Base-by-base conservation (phyloP, 2,329 filamentous ascomycete genomes). In the Dactylellina parvicollis region DNA sequence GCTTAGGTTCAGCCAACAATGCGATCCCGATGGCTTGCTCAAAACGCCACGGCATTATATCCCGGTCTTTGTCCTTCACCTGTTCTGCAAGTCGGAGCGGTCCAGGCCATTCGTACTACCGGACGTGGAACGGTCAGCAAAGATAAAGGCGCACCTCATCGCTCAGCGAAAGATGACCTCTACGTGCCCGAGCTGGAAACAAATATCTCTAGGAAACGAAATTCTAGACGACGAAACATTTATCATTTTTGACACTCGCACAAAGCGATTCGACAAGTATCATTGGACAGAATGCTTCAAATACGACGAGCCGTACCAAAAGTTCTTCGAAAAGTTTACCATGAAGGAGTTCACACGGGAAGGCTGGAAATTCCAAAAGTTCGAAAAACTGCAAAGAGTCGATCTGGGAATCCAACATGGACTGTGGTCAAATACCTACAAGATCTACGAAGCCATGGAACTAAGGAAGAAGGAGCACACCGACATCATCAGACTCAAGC, bases 281-380 rank as follows among this genome's bases (percentile, higher is more conserved):
- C 77, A 76, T 67, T 78, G 76, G 76, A 73, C 76, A 47, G 75
- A 78, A 65, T 77, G 75, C 52, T 78, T 78, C 74, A 77, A 77
- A 40, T 70, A 75, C 30, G 76, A 76, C 30, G 75, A 77, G 44
- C 76, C 78, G 40, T 78, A 78, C 36, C 62, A 60, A n/a, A 76
- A 75, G 14, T 77, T 78, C 65, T 78, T 78, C 72, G 77, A 78
- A 14, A 78, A 78, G 47, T 75, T 78, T 47, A 77, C 75, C 9
- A 75, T 74, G 46, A 72, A 75, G 49, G 75, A 76, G 38, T 78
- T 67, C 46, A 72, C 75, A 47, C 65, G 76, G 32, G 76, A 78
- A 47, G 71, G 75, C 16, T 65, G 61, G 70, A 75, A 71, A 8
- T 78, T 76, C 40, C 73, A 64, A 44, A 76, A 77, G 62, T 78